Evolutionary conservation across 1,284 basidiomycete species (phyloP).

Genomic region (Pseudozyma sp.): DNA sequence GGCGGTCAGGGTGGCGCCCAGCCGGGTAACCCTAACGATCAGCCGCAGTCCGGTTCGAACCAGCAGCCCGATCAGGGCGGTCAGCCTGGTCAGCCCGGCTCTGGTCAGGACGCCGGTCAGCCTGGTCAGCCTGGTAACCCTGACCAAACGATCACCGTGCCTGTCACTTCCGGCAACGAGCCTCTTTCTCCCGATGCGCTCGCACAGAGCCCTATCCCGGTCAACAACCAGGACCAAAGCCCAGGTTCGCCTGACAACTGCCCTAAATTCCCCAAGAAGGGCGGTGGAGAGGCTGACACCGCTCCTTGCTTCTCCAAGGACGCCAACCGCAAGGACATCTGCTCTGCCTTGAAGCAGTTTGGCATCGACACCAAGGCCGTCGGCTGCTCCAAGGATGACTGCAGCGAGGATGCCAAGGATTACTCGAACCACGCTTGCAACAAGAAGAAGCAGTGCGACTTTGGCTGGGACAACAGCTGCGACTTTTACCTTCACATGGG

Average conservation of each 20-base stretch:
- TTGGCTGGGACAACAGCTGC: constrained; percentile 41
- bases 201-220: constrained; percentile 10
- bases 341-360: constrained; percentile 49
- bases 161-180: constrained; percentile 7
- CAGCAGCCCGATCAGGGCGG: background rate
- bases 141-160: constrained; percentile 1
- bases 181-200: constrained; percentile 1
- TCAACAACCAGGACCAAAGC: constrained; percentile 1
- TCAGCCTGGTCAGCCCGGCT: constrained; percentile 5
- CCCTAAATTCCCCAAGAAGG: constrained; percentile 42
- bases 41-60: too few species aligned
- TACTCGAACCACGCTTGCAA: constrained; percentile 45
- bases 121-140: background rate
- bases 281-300: constrained; percentile 32
- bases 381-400: constrained; percentile 36
- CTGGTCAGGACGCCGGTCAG: too few species aligned
- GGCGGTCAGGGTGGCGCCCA: constrained; percentile 1
- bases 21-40: background rate
- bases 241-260: constrained; percentile 15
- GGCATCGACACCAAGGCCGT: constrained; percentile 34
- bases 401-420: constrained; percentile 40
- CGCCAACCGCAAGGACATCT: constrained; percentile 39
- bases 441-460: constrained; percentile 43
- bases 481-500: constrained; percentile 39
- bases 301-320: constrained; percentile 42